phyloP scores from a whole-genome alignment of 2,329 filamentous ascomycete genomes.

The Neofusicoccum laricinum region DNA sequence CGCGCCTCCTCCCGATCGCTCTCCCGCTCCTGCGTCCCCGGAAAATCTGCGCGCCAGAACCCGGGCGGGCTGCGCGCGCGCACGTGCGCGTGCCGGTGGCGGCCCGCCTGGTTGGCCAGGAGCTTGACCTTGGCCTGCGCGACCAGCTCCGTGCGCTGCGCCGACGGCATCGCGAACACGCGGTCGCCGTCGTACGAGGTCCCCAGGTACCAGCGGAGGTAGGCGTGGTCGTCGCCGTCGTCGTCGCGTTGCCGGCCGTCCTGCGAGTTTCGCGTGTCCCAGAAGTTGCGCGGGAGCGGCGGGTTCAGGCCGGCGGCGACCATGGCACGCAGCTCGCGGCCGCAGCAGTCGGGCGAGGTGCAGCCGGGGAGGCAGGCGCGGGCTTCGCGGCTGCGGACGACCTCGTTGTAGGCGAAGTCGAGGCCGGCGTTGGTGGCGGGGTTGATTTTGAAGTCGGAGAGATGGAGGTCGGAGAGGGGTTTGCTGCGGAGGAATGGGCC shows the following conservation, averaged over 20 bases:
- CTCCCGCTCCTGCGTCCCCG: constrained; percentile 76
- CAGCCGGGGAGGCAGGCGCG: constrained; percentile 73
- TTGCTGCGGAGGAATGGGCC: constrained; percentile 53
- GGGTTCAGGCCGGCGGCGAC: constrained; percentile 42
- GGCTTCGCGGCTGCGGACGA: constrained; percentile 67
- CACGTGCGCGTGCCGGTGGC: constrained; percentile 71
- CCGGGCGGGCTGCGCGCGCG: constrained; percentile 74
- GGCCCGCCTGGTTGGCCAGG: constrained; percentile 72
- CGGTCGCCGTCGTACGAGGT: constrained; percentile 35
- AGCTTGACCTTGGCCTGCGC: constrained; percentile 72
- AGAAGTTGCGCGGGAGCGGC: constrained; percentile 3
- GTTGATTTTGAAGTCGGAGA: constrained; percentile 81
- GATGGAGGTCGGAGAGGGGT: constrained; percentile 55
- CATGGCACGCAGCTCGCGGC: constrained; percentile 66
- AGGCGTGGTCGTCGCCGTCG: constrained; percentile 34
- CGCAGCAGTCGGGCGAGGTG: constrained; percentile 72
- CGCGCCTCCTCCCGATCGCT: constrained; percentile 63
- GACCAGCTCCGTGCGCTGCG: constrained; percentile 65
- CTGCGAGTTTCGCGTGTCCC: background rate
- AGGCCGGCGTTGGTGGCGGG: constrained; percentile 67
- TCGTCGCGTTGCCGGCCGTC: constrained; percentile 10
- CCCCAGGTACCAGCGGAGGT: constrained; percentile 56
- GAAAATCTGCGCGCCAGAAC: constrained; percentile 90
- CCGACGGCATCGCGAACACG: constrained; percentile 50
- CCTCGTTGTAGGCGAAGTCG: constrained; percentile 70